phyloP scores from a whole-genome alignment of 139 green algal genomes.

The Chlamydomonas schloesseri region DNA sequence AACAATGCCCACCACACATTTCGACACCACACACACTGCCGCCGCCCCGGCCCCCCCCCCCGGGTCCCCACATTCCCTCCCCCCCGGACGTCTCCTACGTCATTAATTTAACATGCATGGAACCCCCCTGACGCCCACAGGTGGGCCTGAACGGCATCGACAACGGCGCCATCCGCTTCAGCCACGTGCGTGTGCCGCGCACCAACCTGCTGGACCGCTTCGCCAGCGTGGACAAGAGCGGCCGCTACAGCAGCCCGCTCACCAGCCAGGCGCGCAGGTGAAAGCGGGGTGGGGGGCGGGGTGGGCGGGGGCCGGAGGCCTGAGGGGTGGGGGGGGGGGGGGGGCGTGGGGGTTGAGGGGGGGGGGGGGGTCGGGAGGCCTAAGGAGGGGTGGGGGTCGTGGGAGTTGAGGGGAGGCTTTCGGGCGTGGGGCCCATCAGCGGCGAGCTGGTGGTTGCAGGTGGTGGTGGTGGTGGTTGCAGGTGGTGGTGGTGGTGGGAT shows the following conservation, averaged over 20 bases:
- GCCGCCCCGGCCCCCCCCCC: no score
- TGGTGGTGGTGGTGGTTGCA: no score
- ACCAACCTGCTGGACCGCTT: constrained; percentile 87
- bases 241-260: constrained; percentile 78
- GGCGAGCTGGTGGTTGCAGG: no score
- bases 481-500: no score
- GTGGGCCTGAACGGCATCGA: constrained; percentile 93
- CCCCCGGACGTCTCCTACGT: neutral
- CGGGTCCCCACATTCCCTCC: neutral
- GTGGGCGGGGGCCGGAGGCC: no score
- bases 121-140: constrained; percentile 47
- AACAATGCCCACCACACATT: no score
- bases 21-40: no score
- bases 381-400: neutral
- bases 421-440: no score
- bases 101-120: no score
- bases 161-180: constrained; percentile 92
- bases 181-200: constrained; percentile 78
- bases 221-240: constrained; percentile 81
- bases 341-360: neutral
- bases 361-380: neutral
- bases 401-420: neutral
- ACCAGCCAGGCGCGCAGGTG: constrained; percentile 63
- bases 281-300: neutral
- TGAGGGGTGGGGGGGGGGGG: neutral